A percentile compares a stretch with the other conserved stretches of the same genome.
Conservation (phyloP, 305 asterid genomes). For the Fraxinus velutina region DNA sequence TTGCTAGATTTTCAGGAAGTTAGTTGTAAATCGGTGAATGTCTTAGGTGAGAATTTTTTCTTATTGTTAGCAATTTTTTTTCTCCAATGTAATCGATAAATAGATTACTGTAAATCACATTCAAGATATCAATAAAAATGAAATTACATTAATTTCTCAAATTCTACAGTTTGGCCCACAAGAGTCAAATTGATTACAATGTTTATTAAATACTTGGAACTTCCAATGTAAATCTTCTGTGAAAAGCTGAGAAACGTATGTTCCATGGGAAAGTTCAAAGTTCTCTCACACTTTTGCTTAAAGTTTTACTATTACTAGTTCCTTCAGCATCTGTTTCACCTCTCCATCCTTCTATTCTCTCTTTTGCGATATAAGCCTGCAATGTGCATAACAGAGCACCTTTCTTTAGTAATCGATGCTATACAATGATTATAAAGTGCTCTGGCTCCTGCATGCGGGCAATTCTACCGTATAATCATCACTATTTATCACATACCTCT, state of each 20-base stretch:
- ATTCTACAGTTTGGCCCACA: background rate
- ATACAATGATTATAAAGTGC: background rate
- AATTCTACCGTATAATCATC: background rate
- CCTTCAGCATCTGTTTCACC: background rate
- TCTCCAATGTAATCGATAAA: background rate
- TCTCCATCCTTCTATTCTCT: background rate
- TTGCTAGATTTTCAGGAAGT: background rate
- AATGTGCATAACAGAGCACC: background rate
- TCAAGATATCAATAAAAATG: background rate
- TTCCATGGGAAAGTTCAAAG: background rate
- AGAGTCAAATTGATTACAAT: background rate
- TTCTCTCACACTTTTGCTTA: background rate
- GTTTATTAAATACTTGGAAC: background rate
- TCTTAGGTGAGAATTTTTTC: background rate
- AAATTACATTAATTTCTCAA: background rate
- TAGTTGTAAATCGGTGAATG: background rate
- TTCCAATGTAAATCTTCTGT: background rate
- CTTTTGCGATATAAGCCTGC: background rate
- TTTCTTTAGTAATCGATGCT: background rate
- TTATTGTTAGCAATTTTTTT: background rate
- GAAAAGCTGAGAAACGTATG: background rate
- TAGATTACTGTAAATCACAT: background rate
- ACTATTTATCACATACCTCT: conserved; percentile 36
- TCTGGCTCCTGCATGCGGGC: background rate
- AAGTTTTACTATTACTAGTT: background rate